Conservation (phyloP, 208 protist genomes). For the Spongospora subterranea region DNA sequence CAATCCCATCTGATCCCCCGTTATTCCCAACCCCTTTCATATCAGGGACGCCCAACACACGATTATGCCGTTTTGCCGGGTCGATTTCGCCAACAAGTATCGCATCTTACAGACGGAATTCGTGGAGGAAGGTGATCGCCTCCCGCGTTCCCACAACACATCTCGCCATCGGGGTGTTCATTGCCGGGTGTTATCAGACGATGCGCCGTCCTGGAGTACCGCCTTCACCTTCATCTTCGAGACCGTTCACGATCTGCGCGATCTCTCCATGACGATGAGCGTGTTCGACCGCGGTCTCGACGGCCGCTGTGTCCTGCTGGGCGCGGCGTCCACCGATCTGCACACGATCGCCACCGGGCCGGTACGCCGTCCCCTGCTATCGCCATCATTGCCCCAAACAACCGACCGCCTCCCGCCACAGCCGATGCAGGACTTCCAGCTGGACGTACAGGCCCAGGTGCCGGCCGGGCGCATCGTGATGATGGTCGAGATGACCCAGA, state of each 20-base stretch:
- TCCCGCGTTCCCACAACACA: no score
- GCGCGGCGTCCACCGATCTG: not conserved
- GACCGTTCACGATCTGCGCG: conserved; percentile 6
- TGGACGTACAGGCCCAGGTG: not conserved
- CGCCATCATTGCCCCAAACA: no score
- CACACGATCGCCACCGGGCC: conserved; percentile 32
- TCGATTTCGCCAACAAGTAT: not conserved
- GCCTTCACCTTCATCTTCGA: conserved; percentile 14
- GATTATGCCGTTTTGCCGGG: conserved; percentile 3
- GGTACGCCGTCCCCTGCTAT: not conserved
- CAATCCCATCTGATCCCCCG: not conserved
- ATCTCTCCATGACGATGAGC: not conserved
- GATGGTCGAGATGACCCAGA: not conserved
- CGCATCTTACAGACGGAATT: conserved; percentile 30
- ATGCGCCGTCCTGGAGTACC: conserved; percentile 10
- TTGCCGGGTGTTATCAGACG: not conserved
- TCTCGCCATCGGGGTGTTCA: not conserved
- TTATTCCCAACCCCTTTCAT: not conserved
- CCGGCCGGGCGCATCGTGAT: not conserved
- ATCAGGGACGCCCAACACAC: conserved; percentile 8
- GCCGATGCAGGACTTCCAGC: conserved; percentile 55
- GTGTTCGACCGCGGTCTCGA: not conserved
- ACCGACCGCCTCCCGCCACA: no score
- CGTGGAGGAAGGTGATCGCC: conserved; percentile 30
- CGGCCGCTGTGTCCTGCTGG: not conserved